A percentile compares a stretch with the other conserved stretches of the same genome.
Conservation (phyloP, 1,139 yeast species). For the Insectozyma bohioensis region DNA sequence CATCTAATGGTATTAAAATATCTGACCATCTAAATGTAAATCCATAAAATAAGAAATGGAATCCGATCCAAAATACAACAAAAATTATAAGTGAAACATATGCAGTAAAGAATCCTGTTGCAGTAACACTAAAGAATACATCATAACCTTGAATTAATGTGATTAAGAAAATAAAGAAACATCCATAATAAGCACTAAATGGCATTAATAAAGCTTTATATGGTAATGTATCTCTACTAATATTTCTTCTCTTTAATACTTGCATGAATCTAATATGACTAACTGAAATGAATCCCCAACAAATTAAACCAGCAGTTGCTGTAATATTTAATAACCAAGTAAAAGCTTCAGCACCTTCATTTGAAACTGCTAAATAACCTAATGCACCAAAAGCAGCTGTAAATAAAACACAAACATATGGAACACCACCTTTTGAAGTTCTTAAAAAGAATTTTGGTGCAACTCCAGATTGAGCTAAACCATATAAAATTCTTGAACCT, state of each 20-base stretch:
- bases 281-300: conserved; percentile 69
- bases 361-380: conserved; percentile 67
- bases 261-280: conserved; percentile 69
- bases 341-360: conserved; percentile 68
- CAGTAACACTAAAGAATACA: conserved; percentile 55
- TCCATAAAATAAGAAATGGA: conserved; percentile 51
- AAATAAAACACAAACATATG: conserved; percentile 55
- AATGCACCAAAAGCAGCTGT: conserved; percentile 64
- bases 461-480: conserved; percentile 58
- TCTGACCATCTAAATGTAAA: conserved; percentile 34
- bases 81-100: conserved; percentile 63
- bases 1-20: conserved; percentile 44
- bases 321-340: conserved; percentile 81
- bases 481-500: conserved; percentile 71
- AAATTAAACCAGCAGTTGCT: conserved; percentile 72
- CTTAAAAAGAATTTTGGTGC: conserved; percentile 58
- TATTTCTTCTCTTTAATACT: conserved; percentile 57
- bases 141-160: conserved; percentile 71
- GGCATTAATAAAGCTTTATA: conserved; percentile 71
- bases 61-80: conserved; percentile 48
- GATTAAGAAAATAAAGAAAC: conserved; percentile 49
- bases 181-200: conserved; percentile 59
- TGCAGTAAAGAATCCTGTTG: conserved; percentile 60
- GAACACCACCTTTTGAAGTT: conserved; percentile 66
- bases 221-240: conserved; percentile 64